These are phyloP conservation scores for Tolypocladium ophioglossoides DNA, from an alignment of 2,329 filamentous ascomycete species.

Conservation along the genomic window DNA sequence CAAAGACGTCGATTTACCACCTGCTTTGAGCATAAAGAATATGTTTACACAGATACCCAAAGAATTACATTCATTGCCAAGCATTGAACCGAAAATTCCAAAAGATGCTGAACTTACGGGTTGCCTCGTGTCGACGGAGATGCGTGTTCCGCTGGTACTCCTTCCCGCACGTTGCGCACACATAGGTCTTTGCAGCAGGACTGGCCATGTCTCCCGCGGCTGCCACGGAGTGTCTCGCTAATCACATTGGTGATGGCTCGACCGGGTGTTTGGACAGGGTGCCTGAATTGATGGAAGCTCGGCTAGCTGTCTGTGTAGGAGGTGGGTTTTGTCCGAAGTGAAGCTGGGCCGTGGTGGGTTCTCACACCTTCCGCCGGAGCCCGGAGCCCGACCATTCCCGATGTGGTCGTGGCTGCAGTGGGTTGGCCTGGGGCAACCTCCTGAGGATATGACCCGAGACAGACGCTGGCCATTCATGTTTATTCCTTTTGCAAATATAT, in stretches of 20 bases:
- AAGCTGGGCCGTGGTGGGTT: background rate
- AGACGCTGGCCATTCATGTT: background rate
- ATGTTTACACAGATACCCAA: background rate
- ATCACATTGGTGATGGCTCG: background rate
- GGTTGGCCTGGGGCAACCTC: no score
- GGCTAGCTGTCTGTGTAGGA: background rate
- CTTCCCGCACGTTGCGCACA: slow-evolving; percentile 11
- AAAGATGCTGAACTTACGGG: slow-evolving; percentile 8
- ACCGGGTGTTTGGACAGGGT: background rate
- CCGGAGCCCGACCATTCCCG: background rate
- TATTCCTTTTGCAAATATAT: background rate
- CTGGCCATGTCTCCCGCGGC: background rate
- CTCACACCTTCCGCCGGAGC: background rate
- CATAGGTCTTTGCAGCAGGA: background rate
- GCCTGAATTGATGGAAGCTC: background rate
- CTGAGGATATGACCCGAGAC: background rate
- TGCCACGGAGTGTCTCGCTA: background rate
- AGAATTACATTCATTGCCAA: background rate
- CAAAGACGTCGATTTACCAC: background rate
- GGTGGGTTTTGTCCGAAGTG: slow-evolving; percentile 3
- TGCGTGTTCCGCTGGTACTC: slow-evolving; percentile 15
- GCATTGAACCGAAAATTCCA: no score
- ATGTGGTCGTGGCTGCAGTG: background rate
- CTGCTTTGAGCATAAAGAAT: background rate
- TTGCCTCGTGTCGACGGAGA: slow-evolving; percentile 15